These are phyloP conservation scores for Colletotrichum musicola DNA, from an alignment of 2,329 filamentous ascomycete genomes.

Conservation along the genomic window DNA sequence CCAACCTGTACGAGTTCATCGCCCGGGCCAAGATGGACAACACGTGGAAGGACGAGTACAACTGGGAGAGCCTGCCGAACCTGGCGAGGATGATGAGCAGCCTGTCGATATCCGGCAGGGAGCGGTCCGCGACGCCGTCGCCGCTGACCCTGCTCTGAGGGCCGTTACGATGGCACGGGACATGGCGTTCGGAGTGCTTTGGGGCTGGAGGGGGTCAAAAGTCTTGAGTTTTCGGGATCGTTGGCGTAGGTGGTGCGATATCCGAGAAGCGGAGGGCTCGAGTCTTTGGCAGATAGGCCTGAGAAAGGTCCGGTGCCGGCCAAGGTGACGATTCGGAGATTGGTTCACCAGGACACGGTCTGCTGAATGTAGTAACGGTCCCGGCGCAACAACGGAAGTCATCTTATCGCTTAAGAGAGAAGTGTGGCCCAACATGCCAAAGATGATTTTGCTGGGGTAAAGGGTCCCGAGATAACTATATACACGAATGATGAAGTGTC, in stretches of 20 bases:
- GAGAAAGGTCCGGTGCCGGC: no score
- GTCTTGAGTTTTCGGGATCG: not conserved
- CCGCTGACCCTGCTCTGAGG: slow-evolving; percentile 14
- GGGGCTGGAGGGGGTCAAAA: not conserved
- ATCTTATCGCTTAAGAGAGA: no score
- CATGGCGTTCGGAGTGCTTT: not conserved
- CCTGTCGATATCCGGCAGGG: not conserved
- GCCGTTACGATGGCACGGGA: not conserved
- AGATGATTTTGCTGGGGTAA: no score
- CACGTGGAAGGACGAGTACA: slow-evolving; percentile 33
- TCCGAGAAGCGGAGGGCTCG: no score
- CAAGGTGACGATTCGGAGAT: no score
- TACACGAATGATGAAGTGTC: not conserved
- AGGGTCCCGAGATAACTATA: not conserved
- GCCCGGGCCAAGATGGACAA: slow-evolving; percentile 18
- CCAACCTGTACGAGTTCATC: slow-evolving; percentile 20
- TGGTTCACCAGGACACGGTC: no score
- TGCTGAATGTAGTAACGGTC: no score
- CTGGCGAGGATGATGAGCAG: slow-evolving; percentile 27
- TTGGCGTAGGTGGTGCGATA: not conserved
- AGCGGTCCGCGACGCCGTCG: not conserved
- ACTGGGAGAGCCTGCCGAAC: slow-evolving; percentile 27
- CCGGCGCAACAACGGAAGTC: no score
- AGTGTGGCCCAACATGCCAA: no score
- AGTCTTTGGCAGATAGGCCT: no score